Conservation (phyloP, 306 rosid species). For the Senna tora region DNA sequence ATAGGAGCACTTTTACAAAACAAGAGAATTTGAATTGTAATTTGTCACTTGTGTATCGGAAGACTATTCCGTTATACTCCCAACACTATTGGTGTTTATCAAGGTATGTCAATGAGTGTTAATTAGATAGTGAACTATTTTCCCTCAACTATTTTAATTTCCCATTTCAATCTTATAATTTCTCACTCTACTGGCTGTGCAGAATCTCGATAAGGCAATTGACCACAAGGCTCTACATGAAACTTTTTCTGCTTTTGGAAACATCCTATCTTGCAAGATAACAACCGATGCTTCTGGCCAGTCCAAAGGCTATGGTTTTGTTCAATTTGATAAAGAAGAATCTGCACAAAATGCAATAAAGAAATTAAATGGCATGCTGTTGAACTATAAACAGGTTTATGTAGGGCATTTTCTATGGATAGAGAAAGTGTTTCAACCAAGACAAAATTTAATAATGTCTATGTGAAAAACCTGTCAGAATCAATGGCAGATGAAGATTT, state of each 20-base stretch:
- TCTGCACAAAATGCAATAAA: slow-evolving; percentile 73
- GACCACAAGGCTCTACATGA: slow-evolving; percentile 77
- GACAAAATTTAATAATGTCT: slow-evolving; percentile 64
- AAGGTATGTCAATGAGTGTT: slow-evolving; percentile 45
- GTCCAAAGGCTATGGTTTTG: slow-evolving; percentile 73
- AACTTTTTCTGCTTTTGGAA: slow-evolving; percentile 69
- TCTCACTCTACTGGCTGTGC: slow-evolving; percentile 37
- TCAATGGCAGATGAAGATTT: slow-evolving; percentile 59
- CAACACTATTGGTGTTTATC: no score
- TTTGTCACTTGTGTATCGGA: no score
- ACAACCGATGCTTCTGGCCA: slow-evolving; percentile 54
- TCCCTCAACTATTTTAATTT: background rate
- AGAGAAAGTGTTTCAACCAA: slow-evolving; percentile 52
- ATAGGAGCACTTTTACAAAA: no score
- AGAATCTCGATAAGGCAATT: slow-evolving; percentile 81
- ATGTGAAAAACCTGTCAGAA: slow-evolving; percentile 63
- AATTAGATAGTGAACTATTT: background rate
- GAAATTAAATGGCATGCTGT: slow-evolving; percentile 72
- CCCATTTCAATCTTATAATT: background rate
- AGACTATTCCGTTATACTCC: no score
- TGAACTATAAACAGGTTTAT: slow-evolving; percentile 67
- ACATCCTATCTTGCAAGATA: slow-evolving; percentile 66
- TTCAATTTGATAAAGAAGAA: slow-evolving; percentile 65
- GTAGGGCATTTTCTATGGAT: slow-evolving; percentile 74
- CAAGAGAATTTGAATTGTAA: no score